Evolutionary conservation across 106 monocot species (phyloP).

Genomic region (Hemerocallis citrina): DNA sequence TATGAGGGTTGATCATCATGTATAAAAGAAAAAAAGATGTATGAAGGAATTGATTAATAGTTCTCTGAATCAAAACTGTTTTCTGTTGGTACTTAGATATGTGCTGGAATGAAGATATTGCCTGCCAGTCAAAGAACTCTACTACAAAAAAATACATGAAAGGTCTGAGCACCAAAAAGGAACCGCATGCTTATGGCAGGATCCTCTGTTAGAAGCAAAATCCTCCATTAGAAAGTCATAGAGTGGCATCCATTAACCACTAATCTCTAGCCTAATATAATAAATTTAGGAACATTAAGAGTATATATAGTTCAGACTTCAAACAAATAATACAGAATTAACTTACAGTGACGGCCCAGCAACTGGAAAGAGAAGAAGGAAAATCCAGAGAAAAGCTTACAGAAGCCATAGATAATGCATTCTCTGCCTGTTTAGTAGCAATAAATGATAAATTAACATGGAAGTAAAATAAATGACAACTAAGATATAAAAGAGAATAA

Average conservation of each 20-base stretch:
- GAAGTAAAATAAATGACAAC: neutral
- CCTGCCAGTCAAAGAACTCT: too few relatives aligned
- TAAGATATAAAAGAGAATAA: neutral
- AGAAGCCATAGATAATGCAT: conserved; percentile 45
- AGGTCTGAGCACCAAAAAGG: neutral
- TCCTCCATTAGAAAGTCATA: too few relatives aligned
- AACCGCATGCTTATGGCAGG: neutral
- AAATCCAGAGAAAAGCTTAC: conserved; percentile 60
- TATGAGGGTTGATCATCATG: too few relatives aligned
- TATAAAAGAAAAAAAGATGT: too few relatives aligned
- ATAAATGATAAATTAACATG: neutral
- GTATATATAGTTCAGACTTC: too few relatives aligned
- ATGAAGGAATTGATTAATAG: too few relatives aligned
- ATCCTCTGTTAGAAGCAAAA: neutral
- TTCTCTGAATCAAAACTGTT: too few relatives aligned
- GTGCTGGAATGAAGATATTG: too few relatives aligned
- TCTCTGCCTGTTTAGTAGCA: conserved; percentile 31
- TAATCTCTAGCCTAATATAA: too few relatives aligned
- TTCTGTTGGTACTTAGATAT: too few relatives aligned
- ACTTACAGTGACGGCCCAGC: conserved; percentile 68
- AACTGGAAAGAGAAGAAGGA: conserved; percentile 46
- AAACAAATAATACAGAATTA: neutral
- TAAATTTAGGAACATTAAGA: too few relatives aligned
- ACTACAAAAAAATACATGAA: neutral
- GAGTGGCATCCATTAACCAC: too few relatives aligned